Base-by-base conservation (phyloP, 2,329 filamentous ascomycete genomes). In the Pezicula neosporulosa region DNA sequence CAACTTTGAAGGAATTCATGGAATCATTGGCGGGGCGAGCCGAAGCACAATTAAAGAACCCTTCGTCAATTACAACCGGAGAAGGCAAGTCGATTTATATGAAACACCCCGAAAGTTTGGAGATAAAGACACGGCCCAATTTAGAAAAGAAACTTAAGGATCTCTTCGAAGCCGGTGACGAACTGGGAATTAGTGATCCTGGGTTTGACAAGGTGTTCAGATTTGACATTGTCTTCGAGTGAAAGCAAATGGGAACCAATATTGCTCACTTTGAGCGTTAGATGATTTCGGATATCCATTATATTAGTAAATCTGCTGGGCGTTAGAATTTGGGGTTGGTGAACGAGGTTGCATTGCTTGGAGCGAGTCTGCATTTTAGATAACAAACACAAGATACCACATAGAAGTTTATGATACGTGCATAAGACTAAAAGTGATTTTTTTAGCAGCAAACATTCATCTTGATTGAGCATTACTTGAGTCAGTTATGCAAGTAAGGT, bases 11-110 rank as follows among this genome's bases (percentile, higher is more conserved):
- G 59, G 90, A 95, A 30, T 89, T 97, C 52, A 81, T 97, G 24
- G 91, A 96, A 45, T 87, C 85, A 35, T 77, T 99, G 41, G 88
- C 89, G 2, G 82, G 88, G 62, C 82, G 88, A 59, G 89, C 94
- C 2, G 93, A 96, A 68, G 85, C 91, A 51, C 94, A 97, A 71
- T 78, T 99, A 49, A 97, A 97, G 78, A 92, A 91, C 67, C 93
- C 94, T 33, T 33, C 30, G 0, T 95, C 90, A 6, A 81, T 99
- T 60, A 81, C 91, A 45, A 83, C 83, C 0, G 77, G 75, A 1
- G 86, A 93, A 60, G 82, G 82, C 49, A 94, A 88, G 74, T 94
- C 90, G 3, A 77, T 99, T 41, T 99, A 97, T 69, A 94, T 96
- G 78, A 90, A 91, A 60, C 85, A 81, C 27, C 91, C 94, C 1